A percentile compares a stretch with the other conserved stretches of the same genome.
phyloP scores from a whole-genome alignment of 805 yeast species.

The Saccharomycopsis guyanensis region DNA sequence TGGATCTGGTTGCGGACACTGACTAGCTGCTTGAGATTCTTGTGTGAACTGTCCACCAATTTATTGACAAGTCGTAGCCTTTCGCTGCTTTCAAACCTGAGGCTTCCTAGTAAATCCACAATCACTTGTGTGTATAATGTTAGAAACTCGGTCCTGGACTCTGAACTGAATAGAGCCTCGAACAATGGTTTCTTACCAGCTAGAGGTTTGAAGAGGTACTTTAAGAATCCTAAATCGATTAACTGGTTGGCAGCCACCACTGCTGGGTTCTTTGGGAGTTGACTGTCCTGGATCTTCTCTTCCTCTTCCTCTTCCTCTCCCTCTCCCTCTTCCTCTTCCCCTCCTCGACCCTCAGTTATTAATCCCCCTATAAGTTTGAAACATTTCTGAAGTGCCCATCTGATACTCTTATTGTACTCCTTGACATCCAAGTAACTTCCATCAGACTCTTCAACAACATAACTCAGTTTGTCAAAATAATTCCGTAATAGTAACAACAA shows the following conservation, averaged over 20 bases:
- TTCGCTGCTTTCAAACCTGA: constrained; percentile 4
- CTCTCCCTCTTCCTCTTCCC: constrained; percentile 1
- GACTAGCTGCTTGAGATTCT: not conserved
- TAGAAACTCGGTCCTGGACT: not conserved
- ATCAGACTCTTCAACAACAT: not conserved
- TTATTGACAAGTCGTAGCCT: not conserved
- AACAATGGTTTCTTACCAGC: not conserved
- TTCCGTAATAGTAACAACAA: constrained; percentile 4
- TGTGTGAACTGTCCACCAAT: not conserved
- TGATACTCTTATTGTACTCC: not conserved
- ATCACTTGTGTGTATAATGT: not conserved
- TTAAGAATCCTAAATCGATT: constrained; percentile 6
- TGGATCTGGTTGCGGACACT: not conserved
- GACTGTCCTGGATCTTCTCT: not conserved
- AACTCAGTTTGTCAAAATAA: constrained; percentile 2
- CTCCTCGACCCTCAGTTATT: not conserved
- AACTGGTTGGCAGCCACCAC: not conserved
- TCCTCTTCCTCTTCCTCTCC: constrained; percentile 11
- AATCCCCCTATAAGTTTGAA: not conserved
- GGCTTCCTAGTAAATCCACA: not conserved
- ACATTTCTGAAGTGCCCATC: not conserved
- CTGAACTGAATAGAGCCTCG: too few relatives aligned
- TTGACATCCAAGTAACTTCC: not conserved
- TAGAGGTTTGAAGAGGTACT: constrained; percentile 13
- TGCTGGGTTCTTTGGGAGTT: not conserved